Evolutionary conservation across 2,329 filamentous ascomycete genomes (phyloP), one percentile per base, ranked within the genome.

Genomic region (Blastomyces parvus): DNA sequence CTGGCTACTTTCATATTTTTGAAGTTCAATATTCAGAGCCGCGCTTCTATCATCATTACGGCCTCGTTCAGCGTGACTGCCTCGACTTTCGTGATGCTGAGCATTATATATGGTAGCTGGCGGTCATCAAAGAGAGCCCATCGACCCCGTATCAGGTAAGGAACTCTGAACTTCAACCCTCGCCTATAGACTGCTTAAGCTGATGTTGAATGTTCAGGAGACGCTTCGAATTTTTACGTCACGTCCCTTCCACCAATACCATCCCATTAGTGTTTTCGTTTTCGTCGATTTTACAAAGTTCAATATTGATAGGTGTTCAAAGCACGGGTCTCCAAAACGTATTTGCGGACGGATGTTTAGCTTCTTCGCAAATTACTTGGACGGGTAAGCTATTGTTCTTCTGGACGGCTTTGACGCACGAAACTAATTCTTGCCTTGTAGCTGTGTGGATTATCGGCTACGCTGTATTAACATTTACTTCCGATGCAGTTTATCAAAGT

Each of bases 381-480:
- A 67, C 67, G 59, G 63, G 70, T 70, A 64, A 64, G 59, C 22
- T n/a, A 19, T 22, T 5, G 27, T 55, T 55, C 3, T 55, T 55
- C 30, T 3, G 7, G 27, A 33, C n/a, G 4, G 30, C 11, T 2
- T 27, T 42, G 36, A 38, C 19, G 17, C 22, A 44, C 36, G 60
- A 11, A 4, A 42, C 30, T 33, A 38, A 27, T 42, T 40, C 44
- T 9, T n/a, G 33, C 17, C 7, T 50, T 33, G 52, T 50, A 72
- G 70, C 66, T 42, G 46, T 68, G 7, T 72, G 70, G 70, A 65
- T 70, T 52, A 65, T 70, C 44, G 67, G 67, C 22, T 66, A 67
- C 60, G 66, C 66, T 19, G 63, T 71, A 25, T 62, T 72, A 38
- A 63, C 67, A 2, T 70, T 71, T 63, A 67, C 68, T 46, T 50